Conservation (phyloP, 768 basidiomycete species). For the Boletus subparvulus region DNA sequence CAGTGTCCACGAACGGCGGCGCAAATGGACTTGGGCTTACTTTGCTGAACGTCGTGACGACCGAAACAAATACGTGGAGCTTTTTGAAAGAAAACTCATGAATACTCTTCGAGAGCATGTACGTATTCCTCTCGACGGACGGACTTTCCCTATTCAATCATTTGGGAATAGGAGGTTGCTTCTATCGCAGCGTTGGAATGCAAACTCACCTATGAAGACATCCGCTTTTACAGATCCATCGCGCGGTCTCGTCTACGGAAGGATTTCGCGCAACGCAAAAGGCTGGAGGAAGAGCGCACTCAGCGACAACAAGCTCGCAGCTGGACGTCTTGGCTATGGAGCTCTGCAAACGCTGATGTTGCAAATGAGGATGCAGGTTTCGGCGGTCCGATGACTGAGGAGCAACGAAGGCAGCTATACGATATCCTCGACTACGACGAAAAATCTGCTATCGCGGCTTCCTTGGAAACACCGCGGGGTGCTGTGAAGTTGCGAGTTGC, state of each 20-base stretch:
- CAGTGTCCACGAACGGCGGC: conserved; percentile 78
- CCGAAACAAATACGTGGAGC: conserved; percentile 75
- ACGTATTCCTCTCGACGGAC: conserved; percentile 18
- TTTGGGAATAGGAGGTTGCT: conserved; percentile 44
- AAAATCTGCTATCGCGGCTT: conserved; percentile 66
- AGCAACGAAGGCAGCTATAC: conserved; percentile 87
- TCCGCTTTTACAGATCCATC: conserved; percentile 96
- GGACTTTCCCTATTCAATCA: background rate
- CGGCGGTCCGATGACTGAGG: conserved; percentile 75
- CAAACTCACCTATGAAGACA: conserved; percentile 89
- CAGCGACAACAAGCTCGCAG: conserved; percentile 52
- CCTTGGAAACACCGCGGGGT: conserved; percentile 73
- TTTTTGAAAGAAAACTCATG: conserved; percentile 77
- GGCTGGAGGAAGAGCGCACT: conserved; percentile 66
- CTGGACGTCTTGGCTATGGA: conserved; percentile 84
- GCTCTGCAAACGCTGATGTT: conserved; percentile 44
- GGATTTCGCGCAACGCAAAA: conserved; percentile 68
- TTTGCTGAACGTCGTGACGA: conserved; percentile 88
- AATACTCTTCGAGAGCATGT: conserved; percentile 56
- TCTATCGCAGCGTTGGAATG: conserved; percentile 67
- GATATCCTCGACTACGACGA: conserved; percentile 92
- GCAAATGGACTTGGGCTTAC: conserved; percentile 90
- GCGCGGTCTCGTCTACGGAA: conserved; percentile 86
- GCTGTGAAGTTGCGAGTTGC: conserved; percentile 74
- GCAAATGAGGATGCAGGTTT: conserved; percentile 56